These are phyloP conservation scores for Taphrina populina DNA, from an alignment of 1,139 yeast species.

Conservation along the genomic window DNA sequence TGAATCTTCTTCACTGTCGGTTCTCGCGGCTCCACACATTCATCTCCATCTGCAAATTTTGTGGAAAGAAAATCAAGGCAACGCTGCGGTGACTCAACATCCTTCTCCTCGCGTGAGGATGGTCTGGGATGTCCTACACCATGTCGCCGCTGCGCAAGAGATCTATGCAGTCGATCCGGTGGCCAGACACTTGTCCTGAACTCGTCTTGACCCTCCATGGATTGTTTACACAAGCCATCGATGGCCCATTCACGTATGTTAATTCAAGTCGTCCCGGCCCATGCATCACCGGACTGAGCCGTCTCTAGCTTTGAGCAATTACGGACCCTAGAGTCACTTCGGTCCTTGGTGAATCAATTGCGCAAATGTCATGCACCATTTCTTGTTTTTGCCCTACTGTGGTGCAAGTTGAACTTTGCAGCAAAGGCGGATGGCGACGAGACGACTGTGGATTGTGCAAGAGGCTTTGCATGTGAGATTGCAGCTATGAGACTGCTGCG, in stretches of 20 bases:
- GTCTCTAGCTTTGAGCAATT: slow-evolving; percentile 17
- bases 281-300: not conserved
- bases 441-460: slow-evolving; percentile 19
- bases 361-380: slow-evolving; percentile 17
- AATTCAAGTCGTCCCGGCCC: not conserved
- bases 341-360: slow-evolving; percentile 5
- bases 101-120: too few species aligned
- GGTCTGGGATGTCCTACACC: not conserved
- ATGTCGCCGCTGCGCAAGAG: not conserved
- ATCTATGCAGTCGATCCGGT: slow-evolving; percentile 15
- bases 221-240: slow-evolving; percentile 15
- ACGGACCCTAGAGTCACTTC: slow-evolving; percentile 18
- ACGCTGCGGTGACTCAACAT: too few species aligned
- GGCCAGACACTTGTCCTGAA: slow-evolving; percentile 22
- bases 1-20: too few species aligned
- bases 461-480: slow-evolving; percentile 34
- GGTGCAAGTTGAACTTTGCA: slow-evolving; percentile 27
- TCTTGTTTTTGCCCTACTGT: slow-evolving; percentile 22
- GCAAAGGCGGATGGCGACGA: slow-evolving; percentile 19
- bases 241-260: slow-evolving; percentile 23
- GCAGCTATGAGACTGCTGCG: slow-evolving; percentile 30
- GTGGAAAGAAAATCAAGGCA: too few species aligned
- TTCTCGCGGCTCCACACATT: too few species aligned
- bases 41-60: too few species aligned
- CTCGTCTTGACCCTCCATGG: slow-evolving; percentile 3